Conservation (phyloP, 352 stramenopile genomes). For the Phytophthora megakarya region DNA sequence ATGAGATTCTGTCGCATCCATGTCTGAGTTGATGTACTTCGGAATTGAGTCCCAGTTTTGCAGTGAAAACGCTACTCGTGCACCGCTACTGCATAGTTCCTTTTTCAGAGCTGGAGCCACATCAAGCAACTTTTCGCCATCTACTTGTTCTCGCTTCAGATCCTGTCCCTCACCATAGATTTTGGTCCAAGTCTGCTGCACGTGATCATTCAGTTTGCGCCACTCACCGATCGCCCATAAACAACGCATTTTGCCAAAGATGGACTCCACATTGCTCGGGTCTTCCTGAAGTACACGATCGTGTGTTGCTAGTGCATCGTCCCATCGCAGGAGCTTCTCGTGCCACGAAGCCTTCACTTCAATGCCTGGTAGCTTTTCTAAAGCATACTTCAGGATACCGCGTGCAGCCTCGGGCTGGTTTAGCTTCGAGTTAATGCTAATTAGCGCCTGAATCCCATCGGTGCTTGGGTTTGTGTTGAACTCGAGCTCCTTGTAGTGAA, state of each 20-base stretch:
- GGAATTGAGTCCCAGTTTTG: slow-evolving; percentile 88
- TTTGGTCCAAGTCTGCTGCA: slow-evolving; percentile 85
- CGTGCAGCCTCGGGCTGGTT: slow-evolving; percentile 97
- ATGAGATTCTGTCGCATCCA: slow-evolving; percentile 85
- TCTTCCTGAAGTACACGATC: slow-evolving; percentile 77
- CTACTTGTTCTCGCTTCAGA: slow-evolving; percentile 43
- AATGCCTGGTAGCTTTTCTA: slow-evolving; percentile 74
- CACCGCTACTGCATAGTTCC: slow-evolving; percentile 83
- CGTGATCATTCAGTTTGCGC: slow-evolving; percentile 95
- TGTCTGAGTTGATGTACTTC: slow-evolving; percentile 88
- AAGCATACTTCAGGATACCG: slow-evolving; percentile 96
- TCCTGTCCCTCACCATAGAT: slow-evolving; percentile 73
- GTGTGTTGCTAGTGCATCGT: slow-evolving; percentile 96
- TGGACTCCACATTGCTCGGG: slow-evolving; percentile 93
- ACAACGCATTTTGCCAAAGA: slow-evolving; percentile 99
- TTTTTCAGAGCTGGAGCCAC: slow-evolving; percentile 84
- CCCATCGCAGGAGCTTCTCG: slow-evolving; percentile 98
- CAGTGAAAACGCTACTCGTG: slow-evolving; percentile 78
- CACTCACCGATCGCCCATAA: slow-evolving; percentile 98
- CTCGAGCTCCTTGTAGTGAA: slow-evolving; percentile 99
- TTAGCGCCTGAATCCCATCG: slow-evolving; percentile 97
- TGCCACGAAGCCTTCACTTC: slow-evolving; percentile 97
- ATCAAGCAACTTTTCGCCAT: slow-evolving; percentile 65
- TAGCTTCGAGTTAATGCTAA: slow-evolving; percentile 99
- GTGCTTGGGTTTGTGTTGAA: slow-evolving; percentile 92